These are phyloP conservation scores for Dioszegia crocea DNA, from an alignment of 768 basidiomycete genomes.

Conservation along the genomic window DNA sequence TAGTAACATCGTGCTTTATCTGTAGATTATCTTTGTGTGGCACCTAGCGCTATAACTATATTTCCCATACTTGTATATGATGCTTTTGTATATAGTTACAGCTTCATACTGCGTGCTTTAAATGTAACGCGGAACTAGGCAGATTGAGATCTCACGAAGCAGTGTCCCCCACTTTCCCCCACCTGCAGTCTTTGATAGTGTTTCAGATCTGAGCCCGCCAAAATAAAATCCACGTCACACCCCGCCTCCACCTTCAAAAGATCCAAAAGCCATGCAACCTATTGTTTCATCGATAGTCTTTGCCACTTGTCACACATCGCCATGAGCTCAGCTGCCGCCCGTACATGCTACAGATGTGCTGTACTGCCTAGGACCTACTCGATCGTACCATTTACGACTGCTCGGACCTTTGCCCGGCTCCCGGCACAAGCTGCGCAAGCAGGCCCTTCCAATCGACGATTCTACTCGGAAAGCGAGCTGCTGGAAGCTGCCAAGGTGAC, in stretches of 20 bases:
- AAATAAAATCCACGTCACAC: background rate
- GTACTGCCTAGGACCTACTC: no score
- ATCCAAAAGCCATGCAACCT: background rate
- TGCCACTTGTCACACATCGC: background rate
- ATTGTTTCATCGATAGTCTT: background rate
- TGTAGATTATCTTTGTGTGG: no score
- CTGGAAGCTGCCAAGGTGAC: background rate
- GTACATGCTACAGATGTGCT: no score
- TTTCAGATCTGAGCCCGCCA: background rate
- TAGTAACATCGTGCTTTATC: no score
- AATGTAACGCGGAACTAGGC: no score
- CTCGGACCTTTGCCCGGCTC: background rate
- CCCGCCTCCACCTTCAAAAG: background rate
- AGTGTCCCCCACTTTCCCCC: no score
- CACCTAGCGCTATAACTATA: no score
- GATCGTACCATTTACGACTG: no score
- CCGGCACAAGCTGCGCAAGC: background rate
- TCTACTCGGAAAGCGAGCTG: slow-evolving; percentile 1
- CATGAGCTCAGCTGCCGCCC: background rate
- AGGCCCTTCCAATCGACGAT: background rate
- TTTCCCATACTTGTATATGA: no score
- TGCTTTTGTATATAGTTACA: no score
- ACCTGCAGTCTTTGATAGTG: slow-evolving; percentile 1
- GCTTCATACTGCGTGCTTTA: no score
- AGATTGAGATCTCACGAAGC: no score